Evolutionary conservation across 305 asterid species (phyloP), one percentile per base, ranked within the genome.

Genomic region (Andrographis paniculata): DNA sequence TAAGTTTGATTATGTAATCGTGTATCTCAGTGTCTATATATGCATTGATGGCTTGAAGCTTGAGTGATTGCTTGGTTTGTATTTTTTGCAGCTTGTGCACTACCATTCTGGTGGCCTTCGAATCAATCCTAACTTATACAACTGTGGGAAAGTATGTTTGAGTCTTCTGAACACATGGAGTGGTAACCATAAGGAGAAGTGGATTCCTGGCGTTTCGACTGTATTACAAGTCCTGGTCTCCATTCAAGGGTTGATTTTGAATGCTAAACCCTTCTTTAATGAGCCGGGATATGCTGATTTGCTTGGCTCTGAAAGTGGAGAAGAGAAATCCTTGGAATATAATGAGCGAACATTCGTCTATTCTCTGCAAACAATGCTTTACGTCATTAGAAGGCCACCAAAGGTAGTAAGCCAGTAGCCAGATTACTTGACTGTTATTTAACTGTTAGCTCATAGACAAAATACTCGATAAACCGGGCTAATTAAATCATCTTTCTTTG

Each of bases 361-460:
- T 37, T 37, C 42, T 17, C 17, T 37, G 17, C 42, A 37, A 37
- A 37, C 42, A 37, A 37, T 37, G 42, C 4, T 37, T 13, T 37
- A 37, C 42, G 14, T 1, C 17, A 37, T 37, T 5, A 37, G 42
- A 37, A 37, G 17, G 42, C 42, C 42, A 1, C 42, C 42, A 13
- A 37, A 37, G 42, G 98, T 82, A 72, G 9, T 46, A n/a, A n/a
- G n/a, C n/a, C n/a, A n/a, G 40, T 31, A 21, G 24, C 14, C n/a
- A 9, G 31, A 11, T 45, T 6, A n/a, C n/a, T 5, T 33, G 20
- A 12, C 23, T 6, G 14, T 6, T 33, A 6, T 33, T 33, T 33
- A 33, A 5, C 13, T 33, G 3, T 33, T 33, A 27, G 6, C 9
- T 10, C 4, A 33, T 11, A 33, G 2, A 33, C 38, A 9, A 6